Evolutionary conservation across 202 grass and related monocot genomes (phyloP), one percentile per base, ranked within the genome.

Genomic region (Schoenoplectus triqueter): DNA sequence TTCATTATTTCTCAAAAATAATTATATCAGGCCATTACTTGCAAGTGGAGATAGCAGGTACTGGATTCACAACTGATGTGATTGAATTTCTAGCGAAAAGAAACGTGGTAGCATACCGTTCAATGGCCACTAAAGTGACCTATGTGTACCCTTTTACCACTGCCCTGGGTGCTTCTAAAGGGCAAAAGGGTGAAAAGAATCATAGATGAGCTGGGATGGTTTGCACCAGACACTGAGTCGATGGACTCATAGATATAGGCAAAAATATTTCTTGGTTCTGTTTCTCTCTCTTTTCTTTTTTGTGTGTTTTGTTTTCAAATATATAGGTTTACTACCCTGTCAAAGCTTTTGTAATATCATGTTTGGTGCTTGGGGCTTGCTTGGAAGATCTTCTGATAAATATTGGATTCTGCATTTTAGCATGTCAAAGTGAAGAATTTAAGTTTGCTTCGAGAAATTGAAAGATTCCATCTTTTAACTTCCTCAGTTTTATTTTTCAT

Each of bases 91-190:
- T 98, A 59, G 84, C 95, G 9, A 98, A 89, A 80, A 81, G 69
- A 64, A 85, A 95, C 5, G 79, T 92, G 7, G 85, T 98, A 65
- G 85, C 81, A 7, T 98, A 95, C 83, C 88, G 95, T n/a, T 90
- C 86, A 18, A 84, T 95, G 10, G 92, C 95, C 81, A 92, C 83
- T 75, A 98, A 89, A 89, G 91, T 98, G 47, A 95, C 89, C 40
- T 98, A 92, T 68, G 47, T 98, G 40, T 98, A 98, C 84, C 95
- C 92, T 54, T 98, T 98, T 87, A 98, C 95, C 59, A 98, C 92
- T 17, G 88, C 95, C 18, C 46, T 95, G 11, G 95, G 95, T 21
- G 91, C 93, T 81, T 89, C 95, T 11, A 93, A 81, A 81, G 91
- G 95, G 1, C 92, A 98, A 68, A 88, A 73, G 73, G 88, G 54